Evolutionary conservation across 2,329 filamentous ascomycete genomes (phyloP).

Genomic region (Talaromyces sp.): DNA sequence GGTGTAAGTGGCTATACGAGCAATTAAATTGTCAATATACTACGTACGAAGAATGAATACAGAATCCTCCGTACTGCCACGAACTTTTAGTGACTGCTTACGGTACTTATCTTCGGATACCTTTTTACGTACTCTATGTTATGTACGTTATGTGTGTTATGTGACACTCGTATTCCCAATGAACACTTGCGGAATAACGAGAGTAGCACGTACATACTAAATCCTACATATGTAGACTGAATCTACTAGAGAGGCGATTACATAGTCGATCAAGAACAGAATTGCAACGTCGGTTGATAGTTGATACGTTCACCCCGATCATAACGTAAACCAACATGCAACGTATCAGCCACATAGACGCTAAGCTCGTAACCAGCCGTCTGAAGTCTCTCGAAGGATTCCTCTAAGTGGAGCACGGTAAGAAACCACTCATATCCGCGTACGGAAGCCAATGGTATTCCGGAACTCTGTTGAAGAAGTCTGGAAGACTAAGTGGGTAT

Average conservation of each 20-base stretch:
- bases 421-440: neutral
- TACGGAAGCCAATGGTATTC: neutral
- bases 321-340: neutral
- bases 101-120: neutral
- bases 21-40: neutral
- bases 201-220: neutral
- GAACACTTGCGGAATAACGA: neutral
- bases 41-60: neutral
- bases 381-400: neutral
- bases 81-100: neutral
- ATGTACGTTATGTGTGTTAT: neutral
- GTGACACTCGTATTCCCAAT: neutral
- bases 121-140: neutral
- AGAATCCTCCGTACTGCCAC: neutral
- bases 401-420: neutral
- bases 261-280: neutral
- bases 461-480: too few species aligned
- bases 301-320: neutral
- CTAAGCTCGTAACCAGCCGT: neutral
- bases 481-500: neutral
- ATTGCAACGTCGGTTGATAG: neutral
- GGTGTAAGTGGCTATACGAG: neutral
- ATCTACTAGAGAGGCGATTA: neutral
- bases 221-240: neutral
- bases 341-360: neutral